A percentile compares a stretch with the other conserved stretches of the same genome.
Conservation (phyloP, 2,329 filamentous ascomycete genomes). For the Didymella sp. region DNA sequence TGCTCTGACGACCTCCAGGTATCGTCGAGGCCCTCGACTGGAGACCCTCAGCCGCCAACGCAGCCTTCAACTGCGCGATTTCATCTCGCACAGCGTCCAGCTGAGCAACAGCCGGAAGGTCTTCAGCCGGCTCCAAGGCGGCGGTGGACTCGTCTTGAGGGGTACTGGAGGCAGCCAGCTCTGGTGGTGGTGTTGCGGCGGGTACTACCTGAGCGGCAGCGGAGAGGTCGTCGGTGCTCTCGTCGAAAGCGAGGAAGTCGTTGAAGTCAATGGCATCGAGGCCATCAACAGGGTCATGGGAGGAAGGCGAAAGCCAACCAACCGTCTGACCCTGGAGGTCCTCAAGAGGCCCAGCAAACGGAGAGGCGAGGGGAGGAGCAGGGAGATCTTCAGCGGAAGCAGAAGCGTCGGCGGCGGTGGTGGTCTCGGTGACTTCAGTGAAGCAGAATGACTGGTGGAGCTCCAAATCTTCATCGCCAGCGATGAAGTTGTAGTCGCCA, state of each 20-base stretch:
- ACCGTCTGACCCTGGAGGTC: neutral
- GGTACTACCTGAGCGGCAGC: neutral
- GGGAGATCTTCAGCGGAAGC: neutral
- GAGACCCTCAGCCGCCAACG: neutral
- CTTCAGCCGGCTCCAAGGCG: neutral
- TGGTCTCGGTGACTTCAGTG: neutral
- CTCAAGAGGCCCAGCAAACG: neutral
- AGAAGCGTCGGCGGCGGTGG: no score
- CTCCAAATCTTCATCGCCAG: constrained; percentile 1
- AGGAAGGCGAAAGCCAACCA: constrained; percentile 1
- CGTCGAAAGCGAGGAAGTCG: neutral
- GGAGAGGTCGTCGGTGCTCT: neutral
- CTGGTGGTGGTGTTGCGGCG: neutral
- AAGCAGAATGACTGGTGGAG: neutral
- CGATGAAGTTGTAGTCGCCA: neutral
- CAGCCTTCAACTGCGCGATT: constrained; percentile 12
- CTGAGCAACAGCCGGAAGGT: neutral
- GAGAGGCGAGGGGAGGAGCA: neutral
- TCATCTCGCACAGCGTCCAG: constrained; percentile 1
- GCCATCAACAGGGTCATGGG: neutral
- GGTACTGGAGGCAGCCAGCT: neutral
- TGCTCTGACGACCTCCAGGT: neutral
- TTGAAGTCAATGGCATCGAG: neutral
- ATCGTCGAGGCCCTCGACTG: neutral
- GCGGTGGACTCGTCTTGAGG: neutral